These are phyloP conservation scores for Arachis monticola DNA, from an alignment of 331 rosid genomes.

Conservation along the genomic window DNA sequence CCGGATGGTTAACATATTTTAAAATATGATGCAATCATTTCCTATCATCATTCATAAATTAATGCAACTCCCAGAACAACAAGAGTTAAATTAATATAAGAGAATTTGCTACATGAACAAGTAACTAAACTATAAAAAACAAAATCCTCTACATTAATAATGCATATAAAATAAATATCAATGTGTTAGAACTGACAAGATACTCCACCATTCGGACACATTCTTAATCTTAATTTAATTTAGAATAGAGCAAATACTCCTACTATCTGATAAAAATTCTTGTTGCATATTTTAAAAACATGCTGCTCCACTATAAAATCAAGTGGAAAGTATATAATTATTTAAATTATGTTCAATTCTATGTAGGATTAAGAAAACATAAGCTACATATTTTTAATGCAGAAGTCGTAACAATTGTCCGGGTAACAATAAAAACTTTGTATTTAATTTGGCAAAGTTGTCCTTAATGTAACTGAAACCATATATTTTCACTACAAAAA, in stretches of 20 bases:
- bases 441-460: not conserved
- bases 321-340: not conserved
- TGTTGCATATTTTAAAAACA: not conserved
- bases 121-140: not conserved
- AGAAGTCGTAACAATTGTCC: not conserved
- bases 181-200: not conserved
- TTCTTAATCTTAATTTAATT: not conserved
- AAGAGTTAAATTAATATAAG: too few relatives aligned
- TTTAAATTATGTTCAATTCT: not conserved
- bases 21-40: not conserved
- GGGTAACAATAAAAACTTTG: not conserved
- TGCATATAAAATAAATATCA: not conserved
- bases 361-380: not conserved
- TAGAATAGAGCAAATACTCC: not conserved
- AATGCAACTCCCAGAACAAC: too few relatives aligned
- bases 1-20: not conserved
- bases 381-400: not conserved
- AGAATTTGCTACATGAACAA: too few relatives aligned
- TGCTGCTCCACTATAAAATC: not conserved
- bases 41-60: not conserved
- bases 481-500: constrained; percentile 12
- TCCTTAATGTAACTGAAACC: not conserved
- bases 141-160: not conserved
- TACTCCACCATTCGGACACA: not conserved
- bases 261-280: not conserved